Conservation (phyloP, 257 asterid genomes). For the Nicotiana obtusifolia region DNA sequence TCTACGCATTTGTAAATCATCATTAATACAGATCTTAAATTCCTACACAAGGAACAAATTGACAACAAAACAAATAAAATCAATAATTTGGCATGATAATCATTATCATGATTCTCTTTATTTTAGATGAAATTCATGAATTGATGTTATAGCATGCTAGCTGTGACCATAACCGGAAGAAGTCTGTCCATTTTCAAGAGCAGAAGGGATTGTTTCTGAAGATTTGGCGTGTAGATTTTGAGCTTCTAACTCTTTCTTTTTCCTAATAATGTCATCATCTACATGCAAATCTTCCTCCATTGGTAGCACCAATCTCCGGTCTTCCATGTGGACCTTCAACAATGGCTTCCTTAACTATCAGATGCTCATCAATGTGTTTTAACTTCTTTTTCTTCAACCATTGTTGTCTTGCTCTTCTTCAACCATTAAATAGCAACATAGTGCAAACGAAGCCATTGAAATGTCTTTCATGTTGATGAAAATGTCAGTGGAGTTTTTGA, state of each 20-base stretch:
- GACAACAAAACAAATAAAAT: too few species aligned
- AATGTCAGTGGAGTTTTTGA: background rate
- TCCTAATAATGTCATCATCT: conserved; percentile 39
- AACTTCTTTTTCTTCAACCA: conserved; percentile 30
- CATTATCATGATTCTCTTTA: background rate
- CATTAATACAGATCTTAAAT: too few species aligned
- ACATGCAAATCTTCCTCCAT: conserved; percentile 40
- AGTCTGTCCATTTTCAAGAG: background rate
- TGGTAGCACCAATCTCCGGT: conserved; percentile 24
- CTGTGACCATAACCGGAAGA: too few species aligned
- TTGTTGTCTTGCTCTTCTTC: conserved; percentile 22
- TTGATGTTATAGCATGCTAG: background rate
- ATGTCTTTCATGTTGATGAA: conserved; percentile 15
- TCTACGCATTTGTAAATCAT: too few species aligned
- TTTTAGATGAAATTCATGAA: background rate
- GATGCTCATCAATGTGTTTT: conserved; percentile 26
- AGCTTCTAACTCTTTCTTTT: conserved; percentile 18
- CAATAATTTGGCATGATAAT: too few species aligned
- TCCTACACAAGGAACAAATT: too few species aligned
- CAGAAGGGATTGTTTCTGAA: background rate
- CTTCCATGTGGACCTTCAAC: conserved; percentile 36
- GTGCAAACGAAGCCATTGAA: conserved; percentile 29
- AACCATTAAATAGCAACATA: conserved; percentile 31
- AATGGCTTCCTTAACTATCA: conserved; percentile 34
- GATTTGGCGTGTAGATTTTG: background rate